A percentile compares a stretch with the other conserved stretches of the same genome.
These are phyloP conservation scores for Hordeum marinum DNA, from an alignment of 176 grass and related monocot genomes.

Conservation along the genomic window DNA sequence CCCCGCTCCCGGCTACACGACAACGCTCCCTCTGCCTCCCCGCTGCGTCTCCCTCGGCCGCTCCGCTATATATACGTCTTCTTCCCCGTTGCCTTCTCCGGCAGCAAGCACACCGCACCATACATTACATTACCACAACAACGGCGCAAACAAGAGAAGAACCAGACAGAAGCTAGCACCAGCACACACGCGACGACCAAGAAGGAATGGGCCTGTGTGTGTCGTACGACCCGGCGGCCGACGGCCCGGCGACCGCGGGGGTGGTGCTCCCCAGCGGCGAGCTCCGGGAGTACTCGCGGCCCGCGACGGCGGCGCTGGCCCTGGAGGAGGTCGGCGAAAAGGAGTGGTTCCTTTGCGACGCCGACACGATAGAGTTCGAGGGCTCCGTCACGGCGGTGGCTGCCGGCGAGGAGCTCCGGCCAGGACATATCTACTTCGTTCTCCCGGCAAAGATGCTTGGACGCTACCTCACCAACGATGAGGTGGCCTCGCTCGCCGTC, in stretches of 20 bases:
- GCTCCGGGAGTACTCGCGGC: constrained; percentile 52
- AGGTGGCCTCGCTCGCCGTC: constrained; percentile 31
- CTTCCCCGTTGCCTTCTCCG: constrained; percentile 11
- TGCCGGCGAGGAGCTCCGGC: not conserved
- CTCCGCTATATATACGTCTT: constrained; percentile 22
- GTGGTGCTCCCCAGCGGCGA: constrained; percentile 56
- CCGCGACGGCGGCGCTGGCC: constrained; percentile 28
- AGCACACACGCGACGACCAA: not conserved
- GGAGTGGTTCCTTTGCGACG: constrained; percentile 37
- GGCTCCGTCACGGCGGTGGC: not conserved
- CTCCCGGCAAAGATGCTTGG: constrained; percentile 47
- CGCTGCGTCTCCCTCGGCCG: not conserved
- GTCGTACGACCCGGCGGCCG: constrained; percentile 39
- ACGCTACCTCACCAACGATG: constrained; percentile 44
- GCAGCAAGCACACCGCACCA: not conserved
- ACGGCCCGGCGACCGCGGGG: constrained; percentile 34
- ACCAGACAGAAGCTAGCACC: not conserved
- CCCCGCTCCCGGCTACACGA: constrained; percentile 34
- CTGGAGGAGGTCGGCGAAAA: constrained; percentile 27
- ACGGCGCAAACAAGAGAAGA: not conserved
- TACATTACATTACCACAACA: too few species aligned
- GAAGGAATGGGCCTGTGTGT: not conserved
- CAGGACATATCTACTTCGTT: constrained; percentile 87
- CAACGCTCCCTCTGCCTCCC: constrained; percentile 20
- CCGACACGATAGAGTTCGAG: constrained; percentile 43